Percentiles rank a stretch among this genome's conserved stretches.
Conservation (phyloP, 495 filamentous ascomycete species). For the Recurvomyces mirabilis region DNA sequence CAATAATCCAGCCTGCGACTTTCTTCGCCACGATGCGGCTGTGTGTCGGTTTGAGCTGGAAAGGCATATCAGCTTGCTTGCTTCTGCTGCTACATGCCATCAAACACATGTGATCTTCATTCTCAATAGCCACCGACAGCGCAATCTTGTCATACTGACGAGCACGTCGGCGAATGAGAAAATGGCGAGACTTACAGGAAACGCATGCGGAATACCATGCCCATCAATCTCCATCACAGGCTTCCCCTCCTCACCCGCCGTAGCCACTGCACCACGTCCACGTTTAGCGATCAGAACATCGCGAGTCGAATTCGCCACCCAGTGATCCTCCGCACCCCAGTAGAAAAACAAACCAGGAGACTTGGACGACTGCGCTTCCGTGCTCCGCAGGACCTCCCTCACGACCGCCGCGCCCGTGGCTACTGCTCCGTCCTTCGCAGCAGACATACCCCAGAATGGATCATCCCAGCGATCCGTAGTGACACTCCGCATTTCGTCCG, state of each 20-base stretch:
- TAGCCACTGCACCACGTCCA: conserved; percentile 15
- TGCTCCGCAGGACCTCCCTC: not conserved
- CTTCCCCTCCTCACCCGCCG: conserved; percentile 29
- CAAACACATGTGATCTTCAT: no score
- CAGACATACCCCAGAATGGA: no score
- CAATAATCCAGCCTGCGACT: conserved; percentile 48
- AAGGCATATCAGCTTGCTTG: no score
- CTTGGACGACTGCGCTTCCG: not conserved
- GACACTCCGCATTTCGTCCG: not conserved
- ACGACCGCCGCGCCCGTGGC: no score
- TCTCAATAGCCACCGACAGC: no score
- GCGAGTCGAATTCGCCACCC: conserved; percentile 67
- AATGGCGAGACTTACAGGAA: no score
- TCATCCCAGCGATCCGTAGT: not conserved
- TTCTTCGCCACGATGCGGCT: conserved; percentile 39
- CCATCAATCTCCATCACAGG: conserved; percentile 61
- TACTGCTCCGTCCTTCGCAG: no score
- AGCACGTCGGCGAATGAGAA: no score
- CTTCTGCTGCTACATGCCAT: no score
- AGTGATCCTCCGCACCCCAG: conserved; percentile 66
- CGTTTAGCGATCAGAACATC: conserved; percentile 58
- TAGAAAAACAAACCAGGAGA: conserved; percentile 52
- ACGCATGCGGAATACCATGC: conserved; percentile 63
- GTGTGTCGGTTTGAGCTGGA: conserved; percentile 48
- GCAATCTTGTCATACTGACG: no score